Evolutionary conservation across 2,329 filamentous ascomycete species (phyloP), one percentile per base, ranked within the genome.

Genomic region (Falciphora oryzae): DNA sequence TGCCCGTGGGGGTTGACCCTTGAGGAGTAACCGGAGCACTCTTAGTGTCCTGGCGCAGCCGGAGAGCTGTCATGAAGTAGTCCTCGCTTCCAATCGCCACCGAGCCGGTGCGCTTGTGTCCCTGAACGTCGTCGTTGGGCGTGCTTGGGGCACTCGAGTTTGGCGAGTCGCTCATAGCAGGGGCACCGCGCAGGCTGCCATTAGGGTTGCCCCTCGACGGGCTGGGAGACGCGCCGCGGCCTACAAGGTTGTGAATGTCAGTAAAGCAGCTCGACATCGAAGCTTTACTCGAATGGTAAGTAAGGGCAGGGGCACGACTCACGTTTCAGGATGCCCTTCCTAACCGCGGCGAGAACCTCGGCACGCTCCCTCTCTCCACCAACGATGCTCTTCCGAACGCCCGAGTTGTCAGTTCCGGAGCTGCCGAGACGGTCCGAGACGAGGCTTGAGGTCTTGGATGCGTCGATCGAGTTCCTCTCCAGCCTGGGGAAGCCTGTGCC

Each of bases 291-390:
- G 66, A 66, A 59, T 59, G 65, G 32, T 2, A 57, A 72, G 59
- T 18, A 57, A 16, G 27, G 18, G 31, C 11, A 44, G 35, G 38
- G 38, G 38, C 38, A 11, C 38, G 5, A 77, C 85, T 75, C 84
- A 91, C 93, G 91, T 79, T 99, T 99, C 64, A 99, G 77, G 62
- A 99, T 99, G 61, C 95, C 95, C 79, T 97, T 97, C 73, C 92
- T 92, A 61, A 98, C 92, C 8, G 93, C 92, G 27, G 93, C 92
- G 58, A 98, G 84, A 22, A 97, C 90, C 74, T 98, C 94, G 1
- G 93, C 92, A 68, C 94, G 88, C 73, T 98, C 95, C 72, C 83
- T 89, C 69, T 98, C 95, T 32, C 92, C 91, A 56, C 93, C 94
- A 60, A 97, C 84, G 70, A 97, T 96, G 78, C 93, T 98, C 81